Base-by-base conservation (phyloP, 1,284 basidiomycete genomes). In the Gymnopus androsaceus region DNA sequence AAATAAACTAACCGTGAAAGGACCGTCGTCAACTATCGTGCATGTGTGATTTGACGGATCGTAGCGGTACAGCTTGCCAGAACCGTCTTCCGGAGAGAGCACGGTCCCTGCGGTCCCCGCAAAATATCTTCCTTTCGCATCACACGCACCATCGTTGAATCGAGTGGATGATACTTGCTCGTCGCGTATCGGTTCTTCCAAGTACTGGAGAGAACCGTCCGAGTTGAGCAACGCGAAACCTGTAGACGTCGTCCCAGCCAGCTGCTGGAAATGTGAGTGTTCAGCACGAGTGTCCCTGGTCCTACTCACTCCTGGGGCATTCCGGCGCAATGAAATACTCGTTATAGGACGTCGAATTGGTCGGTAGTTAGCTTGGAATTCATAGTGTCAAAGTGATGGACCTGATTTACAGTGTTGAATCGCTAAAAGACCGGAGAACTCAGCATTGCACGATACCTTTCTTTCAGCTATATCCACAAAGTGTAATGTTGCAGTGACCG, bases 81-180 rank as follows among this genome's bases (percentile, higher is more conserved):
- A 75, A 40, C 68, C 69, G 37, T 72, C 75, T 47, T 79, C 73
- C 61, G 74, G 71, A 41, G 79, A 81, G 61, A 73, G 78, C 45
- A 88, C 66, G 1, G 84, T 84, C 30, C 85, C 87, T 38, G 83
- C 66, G 1, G 84, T 84, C 30, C 85, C 87, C 38, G 83, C 82
- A 62, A 87, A 80, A 66, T 84, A 88, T 40, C 84, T 77, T 4
- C 86, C 86, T 61, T 75, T 70, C 59, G 71, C 76, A 63, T 88
- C 85, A 64, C 85, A 88, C 4, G 77, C 85, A 36, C 86, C 87
- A 63, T 88, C 85, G 66, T 88, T 88, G 71, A 88, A 87, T 44
- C 86, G 78, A 21, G 77, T 81, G 60, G 78, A 69, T 9, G 71
- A 65, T 21, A 63, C 62, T 40, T 80, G 70, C 21, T 73, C 65